Evolutionary conservation across 805 yeast genomes (phyloP).

Genomic region (Candida michaelii): DNA sequence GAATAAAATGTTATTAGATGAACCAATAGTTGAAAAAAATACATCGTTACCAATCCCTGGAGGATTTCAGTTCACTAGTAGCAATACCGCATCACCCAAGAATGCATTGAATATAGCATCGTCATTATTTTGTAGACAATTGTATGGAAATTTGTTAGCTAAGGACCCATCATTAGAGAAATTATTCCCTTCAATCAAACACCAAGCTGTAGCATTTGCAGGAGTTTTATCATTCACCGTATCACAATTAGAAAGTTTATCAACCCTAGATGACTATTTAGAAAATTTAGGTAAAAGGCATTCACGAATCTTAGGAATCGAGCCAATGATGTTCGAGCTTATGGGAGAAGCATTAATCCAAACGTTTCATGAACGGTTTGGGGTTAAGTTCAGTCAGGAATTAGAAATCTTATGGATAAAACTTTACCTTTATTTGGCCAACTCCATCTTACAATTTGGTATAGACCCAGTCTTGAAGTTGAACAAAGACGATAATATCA

Average conservation of each 20-base stretch:
- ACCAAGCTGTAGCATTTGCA: slow-evolving; percentile 79
- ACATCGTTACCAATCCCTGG: slow-evolving; percentile 28
- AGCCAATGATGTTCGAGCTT: slow-evolving; percentile 61
- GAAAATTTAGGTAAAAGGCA: slow-evolving; percentile 70
- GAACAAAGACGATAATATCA: slow-evolving; percentile 10
- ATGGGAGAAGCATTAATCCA: slow-evolving; percentile 73
- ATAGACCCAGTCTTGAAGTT: slow-evolving; percentile 45
- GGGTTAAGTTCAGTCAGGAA: slow-evolving; percentile 51
- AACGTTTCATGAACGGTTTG: slow-evolving; percentile 67
- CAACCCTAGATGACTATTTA: slow-evolving; percentile 57
- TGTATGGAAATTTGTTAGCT: slow-evolving; percentile 65
- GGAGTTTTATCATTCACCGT: slow-evolving; percentile 73
- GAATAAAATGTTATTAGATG: slow-evolving; percentile 44
- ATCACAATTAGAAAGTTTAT: slow-evolving; percentile 58
- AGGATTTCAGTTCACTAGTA: slow-evolving; percentile 30
- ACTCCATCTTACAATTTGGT: slow-evolving; percentile 62
- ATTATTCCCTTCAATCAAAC: slow-evolving; percentile 70
- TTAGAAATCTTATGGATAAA: slow-evolving; percentile 72
- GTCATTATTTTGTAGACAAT: slow-evolving; percentile 71
- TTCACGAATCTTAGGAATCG: slow-evolving; percentile 71
- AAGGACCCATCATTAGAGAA: slow-evolving; percentile 62
- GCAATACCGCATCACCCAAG: slow-evolving; percentile 9
- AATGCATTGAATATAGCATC: slow-evolving; percentile 26
- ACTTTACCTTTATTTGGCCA: slow-evolving; percentile 65
- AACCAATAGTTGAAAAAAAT: slow-evolving; percentile 22